Percentiles rank a stretch among this genome's conserved stretches.
Evolutionary conservation across 1,139 yeast species (phyloP).

Genomic region (Saccharomyces hybrid): DNA sequence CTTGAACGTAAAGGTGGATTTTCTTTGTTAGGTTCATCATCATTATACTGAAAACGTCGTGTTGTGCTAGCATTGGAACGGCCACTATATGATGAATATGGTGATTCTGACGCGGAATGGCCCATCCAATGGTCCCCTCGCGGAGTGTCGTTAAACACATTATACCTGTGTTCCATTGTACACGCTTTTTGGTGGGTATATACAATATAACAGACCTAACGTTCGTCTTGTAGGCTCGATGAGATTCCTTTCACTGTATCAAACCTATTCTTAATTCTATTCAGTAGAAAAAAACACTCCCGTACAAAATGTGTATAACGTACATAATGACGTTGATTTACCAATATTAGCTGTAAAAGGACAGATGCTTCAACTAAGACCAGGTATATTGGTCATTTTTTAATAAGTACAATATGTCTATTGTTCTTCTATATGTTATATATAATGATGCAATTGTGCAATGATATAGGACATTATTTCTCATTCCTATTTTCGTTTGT

Average conservation of each 20-base stretch:
- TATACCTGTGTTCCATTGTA: conserved; percentile 18
- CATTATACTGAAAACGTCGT: conserved; percentile 9
- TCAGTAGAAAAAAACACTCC: too few relatives aligned
- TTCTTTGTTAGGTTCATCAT: background rate
- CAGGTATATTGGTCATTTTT: too few relatives aligned
- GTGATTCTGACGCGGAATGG: conserved; percentile 8
- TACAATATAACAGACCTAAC: background rate
- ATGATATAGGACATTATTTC: background rate
- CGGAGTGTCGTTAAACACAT: conserved; percentile 22
- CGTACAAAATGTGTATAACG: too few relatives aligned
- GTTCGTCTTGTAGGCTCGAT: background rate
- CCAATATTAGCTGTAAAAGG: too few relatives aligned
- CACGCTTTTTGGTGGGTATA: background rate
- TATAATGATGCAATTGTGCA: too few relatives aligned
- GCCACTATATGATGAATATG: background rate
- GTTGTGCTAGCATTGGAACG: conserved; percentile 2
- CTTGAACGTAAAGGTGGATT: background rate
- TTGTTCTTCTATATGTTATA: too few relatives aligned
- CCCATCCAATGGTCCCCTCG: conserved; percentile 28
- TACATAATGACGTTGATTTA: too few relatives aligned
- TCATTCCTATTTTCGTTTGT: conserved; percentile 7
- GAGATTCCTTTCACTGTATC: background rate
- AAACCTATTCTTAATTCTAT: too few relatives aligned
- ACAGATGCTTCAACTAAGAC: too few relatives aligned
- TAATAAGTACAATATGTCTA: too few relatives aligned